Base-by-base conservation (phyloP, 1,284 basidiomycete genomes). In the Hypsizygus ulmarius region DNA sequence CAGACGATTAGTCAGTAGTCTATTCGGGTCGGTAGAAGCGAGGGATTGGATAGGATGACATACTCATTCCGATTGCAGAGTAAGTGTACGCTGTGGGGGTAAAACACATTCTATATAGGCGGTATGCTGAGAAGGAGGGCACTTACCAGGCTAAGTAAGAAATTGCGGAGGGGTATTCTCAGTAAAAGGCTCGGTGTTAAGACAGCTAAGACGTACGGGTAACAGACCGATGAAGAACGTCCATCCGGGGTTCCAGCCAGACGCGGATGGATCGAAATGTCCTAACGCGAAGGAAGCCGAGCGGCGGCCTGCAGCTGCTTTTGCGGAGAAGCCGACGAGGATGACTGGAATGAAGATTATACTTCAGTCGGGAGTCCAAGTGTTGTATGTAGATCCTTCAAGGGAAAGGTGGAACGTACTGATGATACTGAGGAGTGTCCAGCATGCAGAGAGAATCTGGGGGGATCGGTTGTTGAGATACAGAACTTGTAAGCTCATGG, bases 191-290 rank as follows among this genome's bases (percentile, higher is more conserved):
- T 42, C 10, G 27, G 28, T 12, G 8, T n/a, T 15, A 25, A 16
- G 2, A 15, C 25, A 29, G 4, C 27, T 14, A 34, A 19, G 27
- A 51, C 73, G 54, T 61, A 80, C 78, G 28, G 77, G 76, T 27
- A 79, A 64, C 21, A 79, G 53, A 28, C 78, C 78, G 38, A 79
- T 75, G 56, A 81, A 80, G 54, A 79, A 81, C 0, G 78, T 69
- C 77, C 78, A 81, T 19, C 78, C 79, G 28, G 78, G 69, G 9
- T 67, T 69, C 79, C 79, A 81, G 8, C 78, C 79, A 5, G 78
- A 78, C 28, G 66, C 61, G 32, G 77, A 71, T 2, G 73, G 61
- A 52, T 79, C 70, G 38, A 78, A 81, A 39, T 70, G 68, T 14
- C 70, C 71, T 0, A 81, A 59, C 0, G 73, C 78, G 55, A 71